phyloP scores from a whole-genome alignment of 805 yeast genomes.

The Yarrowia hollandica region DNA sequence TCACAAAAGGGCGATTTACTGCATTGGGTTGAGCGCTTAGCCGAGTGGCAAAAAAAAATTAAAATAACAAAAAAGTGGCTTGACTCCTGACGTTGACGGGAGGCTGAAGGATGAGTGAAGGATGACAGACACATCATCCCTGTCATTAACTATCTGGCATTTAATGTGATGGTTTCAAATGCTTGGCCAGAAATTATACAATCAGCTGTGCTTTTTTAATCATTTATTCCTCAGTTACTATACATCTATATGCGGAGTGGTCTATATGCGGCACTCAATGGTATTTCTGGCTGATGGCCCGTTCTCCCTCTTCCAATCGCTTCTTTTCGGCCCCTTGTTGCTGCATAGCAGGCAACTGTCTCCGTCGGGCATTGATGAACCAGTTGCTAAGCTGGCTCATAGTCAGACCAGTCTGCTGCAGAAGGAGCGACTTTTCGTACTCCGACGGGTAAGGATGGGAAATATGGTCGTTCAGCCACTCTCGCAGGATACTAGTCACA shows the following conservation, averaged over 20 bases:
- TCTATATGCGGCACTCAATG: slow-evolving; percentile 28
- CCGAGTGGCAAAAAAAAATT: neutral
- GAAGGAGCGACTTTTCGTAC: slow-evolving; percentile 67
- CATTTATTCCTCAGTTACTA: slow-evolving; percentile 23
- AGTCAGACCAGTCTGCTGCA: slow-evolving; percentile 72
- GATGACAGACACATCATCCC: neutral
- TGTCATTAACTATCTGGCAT: neutral
- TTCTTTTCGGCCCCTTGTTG: slow-evolving; percentile 27
- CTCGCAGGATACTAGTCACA: slow-evolving; percentile 67
- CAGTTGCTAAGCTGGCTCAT: slow-evolving; percentile 81
- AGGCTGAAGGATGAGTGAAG: neutral
- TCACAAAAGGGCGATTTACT: neutral
- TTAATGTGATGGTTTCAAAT: too few relatives aligned
- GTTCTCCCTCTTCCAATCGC: slow-evolving; percentile 19
- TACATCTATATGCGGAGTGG: slow-evolving; percentile 28
- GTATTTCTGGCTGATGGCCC: slow-evolving; percentile 13
- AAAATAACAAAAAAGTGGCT: neutral
- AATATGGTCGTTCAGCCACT: slow-evolving; percentile 73
- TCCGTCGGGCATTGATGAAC: slow-evolving; percentile 84
- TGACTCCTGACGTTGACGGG: neutral
- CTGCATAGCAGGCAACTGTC: slow-evolving; percentile 53
- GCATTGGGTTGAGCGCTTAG: neutral
- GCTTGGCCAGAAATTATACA: too few relatives aligned
- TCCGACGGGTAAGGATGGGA: slow-evolving; percentile 84
- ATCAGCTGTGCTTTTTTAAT: slow-evolving; percentile 2